phyloP scores from a whole-genome alignment of 2,329 filamentous ascomycete genomes.

The Huntiella abstrusa region DNA sequence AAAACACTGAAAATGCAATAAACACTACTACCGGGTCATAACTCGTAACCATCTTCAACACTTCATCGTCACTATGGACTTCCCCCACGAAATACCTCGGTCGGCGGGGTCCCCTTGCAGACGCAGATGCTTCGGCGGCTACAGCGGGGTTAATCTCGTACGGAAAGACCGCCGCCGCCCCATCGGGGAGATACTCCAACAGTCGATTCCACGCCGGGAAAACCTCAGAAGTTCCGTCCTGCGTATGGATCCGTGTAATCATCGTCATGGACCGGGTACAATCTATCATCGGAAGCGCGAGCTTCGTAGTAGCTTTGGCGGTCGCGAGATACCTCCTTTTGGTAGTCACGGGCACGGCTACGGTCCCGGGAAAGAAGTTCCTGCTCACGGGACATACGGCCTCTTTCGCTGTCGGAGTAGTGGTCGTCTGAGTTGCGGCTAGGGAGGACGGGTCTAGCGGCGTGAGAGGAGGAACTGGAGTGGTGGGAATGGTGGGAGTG shows the following conservation, averaged over 20 bases:
- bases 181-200: neutral
- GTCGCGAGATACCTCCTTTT: conserved; percentile 8
- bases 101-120: conserved; percentile 6
- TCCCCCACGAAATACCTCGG: neutral
- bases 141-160: neutral
- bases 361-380: conserved; percentile 6
- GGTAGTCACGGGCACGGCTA: conserved; percentile 8
- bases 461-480: neutral
- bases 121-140: conserved; percentile 1
- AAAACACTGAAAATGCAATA: conserved; percentile 1
- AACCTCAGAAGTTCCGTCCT: conserved; percentile 4
- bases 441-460: neutral
- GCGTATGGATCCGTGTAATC: conserved; percentile 6
- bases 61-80: neutral
- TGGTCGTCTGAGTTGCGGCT: neutral
- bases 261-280: conserved; percentile 5
- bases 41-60: neutral
- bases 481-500: conserved; percentile 4
- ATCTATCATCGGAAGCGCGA: conserved; percentile 6
- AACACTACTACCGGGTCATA: neutral
- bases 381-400: conserved; percentile 3
- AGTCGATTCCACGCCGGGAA: neutral
- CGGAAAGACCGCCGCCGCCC: neutral
- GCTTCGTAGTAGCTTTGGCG: conserved; percentile 7
- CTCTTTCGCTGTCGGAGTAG: conserved; percentile 6